Evolutionary conservation across 768 basidiomycete genomes (phyloP).

Genomic region (Lanmaoa rubissima): DNA sequence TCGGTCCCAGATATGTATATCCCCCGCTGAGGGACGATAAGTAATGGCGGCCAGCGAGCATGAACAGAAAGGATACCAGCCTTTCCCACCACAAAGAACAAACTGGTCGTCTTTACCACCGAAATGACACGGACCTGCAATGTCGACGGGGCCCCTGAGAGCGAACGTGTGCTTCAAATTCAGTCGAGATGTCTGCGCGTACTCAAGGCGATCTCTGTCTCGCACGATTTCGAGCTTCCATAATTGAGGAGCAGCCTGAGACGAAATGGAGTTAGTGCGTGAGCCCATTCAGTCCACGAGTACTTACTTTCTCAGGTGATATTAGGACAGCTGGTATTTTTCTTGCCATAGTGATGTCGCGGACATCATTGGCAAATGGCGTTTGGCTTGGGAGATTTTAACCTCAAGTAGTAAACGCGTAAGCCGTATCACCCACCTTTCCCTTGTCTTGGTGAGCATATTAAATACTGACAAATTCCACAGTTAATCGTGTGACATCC

Average conservation of each 20-base stretch:
- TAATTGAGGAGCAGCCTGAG: conserved; percentile 70
- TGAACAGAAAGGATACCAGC: conserved; percentile 31
- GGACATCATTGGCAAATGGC: conserved; percentile 54
- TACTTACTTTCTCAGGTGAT: conserved; percentile 30
- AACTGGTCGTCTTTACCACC: conserved; percentile 78
- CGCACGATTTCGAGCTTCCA: conserved; percentile 70
- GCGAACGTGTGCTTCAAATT: conserved; percentile 66
- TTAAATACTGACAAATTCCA: conserved; percentile 43
- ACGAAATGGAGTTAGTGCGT: conserved; percentile 10
- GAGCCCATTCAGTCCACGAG: conserved; percentile 5
- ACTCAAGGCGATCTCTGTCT: conserved; percentile 43
- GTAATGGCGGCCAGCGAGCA: background rate
- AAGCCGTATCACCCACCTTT: conserved; percentile 37
- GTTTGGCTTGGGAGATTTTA: conserved; percentile 42
- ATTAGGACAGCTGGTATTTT: conserved; percentile 45
- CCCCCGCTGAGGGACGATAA: conserved; percentile 52
- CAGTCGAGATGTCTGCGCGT: conserved; percentile 30
- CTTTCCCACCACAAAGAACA: conserved; percentile 75
- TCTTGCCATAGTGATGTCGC: conserved; percentile 48
- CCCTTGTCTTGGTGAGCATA: conserved; percentile 40
- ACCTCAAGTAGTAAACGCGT: background rate
- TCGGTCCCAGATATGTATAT: conserved; percentile 85
- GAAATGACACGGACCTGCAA: conserved; percentile 80
- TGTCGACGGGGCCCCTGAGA: conserved; percentile 65
- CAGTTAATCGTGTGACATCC: background rate